Base-by-base conservation (phyloP, 2,329 filamentous ascomycete genomes). In the Decorospora gaudefroyi region DNA sequence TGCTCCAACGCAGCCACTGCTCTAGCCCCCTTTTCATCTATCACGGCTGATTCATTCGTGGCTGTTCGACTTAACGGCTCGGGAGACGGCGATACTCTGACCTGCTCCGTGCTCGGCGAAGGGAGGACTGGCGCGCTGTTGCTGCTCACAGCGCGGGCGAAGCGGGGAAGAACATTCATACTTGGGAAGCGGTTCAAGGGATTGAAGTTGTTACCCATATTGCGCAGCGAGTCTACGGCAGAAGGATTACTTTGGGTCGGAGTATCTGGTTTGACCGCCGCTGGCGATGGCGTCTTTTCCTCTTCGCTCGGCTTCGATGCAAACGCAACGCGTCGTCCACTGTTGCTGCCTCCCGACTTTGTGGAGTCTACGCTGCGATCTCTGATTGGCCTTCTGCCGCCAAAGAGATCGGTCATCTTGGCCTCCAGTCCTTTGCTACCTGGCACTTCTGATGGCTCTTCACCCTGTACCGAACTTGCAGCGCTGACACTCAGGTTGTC, bases 211-310 rank as follows among this genome's bases (percentile, higher is more conserved):
- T 81, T 93, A 25, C 89, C 85, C 48, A 95, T 78, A 65, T 81
- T 92, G 41, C 88, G 84, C 75, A 95, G 85, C 9, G 88, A 89
- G 52, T 95, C 89, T 2, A 95, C 81, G 9, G 87, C 84, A 3
- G 85, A 84, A 49, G 79, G 81, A 42, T 55, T 57, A 36, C 47
- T 42, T 10, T 44, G 43, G 8, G 56, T 49, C 11, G 63, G 46
- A 16, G 64, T 39, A 8, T 68, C 65, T 18, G 65, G 56, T 19
- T 64, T 65, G 11, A 39, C 35, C 9, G 59, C 40, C 34, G 51
- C 45, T 27, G 61, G 48, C 2, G 59, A 42, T 8, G 50, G 38
- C 10, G 53, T 46, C 43, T 65, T 67, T 15, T 59, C 55, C 17
- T 67, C 65, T 15, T 25, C 35, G 19, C 38, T 55, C 8, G 56